Conservation (phyloP, 1,284 basidiomycete genomes). For the Rhodotorula glutinis region DNA sequence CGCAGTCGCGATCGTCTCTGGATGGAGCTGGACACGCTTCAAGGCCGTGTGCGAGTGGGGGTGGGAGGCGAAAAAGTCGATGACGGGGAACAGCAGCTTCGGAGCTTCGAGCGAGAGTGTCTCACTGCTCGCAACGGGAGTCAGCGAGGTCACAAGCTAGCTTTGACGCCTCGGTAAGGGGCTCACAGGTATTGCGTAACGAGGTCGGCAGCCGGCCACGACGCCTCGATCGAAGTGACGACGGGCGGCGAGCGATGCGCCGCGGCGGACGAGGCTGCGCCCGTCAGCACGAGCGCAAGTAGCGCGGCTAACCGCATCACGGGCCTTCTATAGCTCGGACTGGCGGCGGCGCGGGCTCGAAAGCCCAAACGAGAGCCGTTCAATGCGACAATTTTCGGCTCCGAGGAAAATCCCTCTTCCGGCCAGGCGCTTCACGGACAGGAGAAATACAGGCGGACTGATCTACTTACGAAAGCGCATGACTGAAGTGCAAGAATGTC, state of each 20-base stretch:
- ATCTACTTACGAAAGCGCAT: too few species aligned
- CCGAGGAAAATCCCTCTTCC: too few species aligned
- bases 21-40: conserved; percentile 20
- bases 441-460: too few species aligned
- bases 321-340: too few species aligned
- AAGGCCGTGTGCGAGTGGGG: conserved; percentile 40
- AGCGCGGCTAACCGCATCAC: not conserved
- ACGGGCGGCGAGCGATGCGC: conserved; percentile 12
- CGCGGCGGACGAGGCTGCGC: not conserved
- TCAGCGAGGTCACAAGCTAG: conserved; percentile 1
- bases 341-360: too few species aligned
- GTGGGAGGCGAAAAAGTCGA: conserved; percentile 61
- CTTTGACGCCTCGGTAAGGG: conserved; percentile 23
- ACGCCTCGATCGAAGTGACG: conserved; percentile 58
- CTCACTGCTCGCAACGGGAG: conserved; percentile 10
- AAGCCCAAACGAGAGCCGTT: too few species aligned
- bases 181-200: conserved; percentile 77
- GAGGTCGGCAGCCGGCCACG: conserved; percentile 71
- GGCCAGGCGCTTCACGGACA: too few species aligned
- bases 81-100: conserved; percentile 64
- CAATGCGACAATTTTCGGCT: too few species aligned
- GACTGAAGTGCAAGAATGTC: too few species aligned
- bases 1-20: conserved; percentile 45
- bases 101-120: conserved; percentile 60
- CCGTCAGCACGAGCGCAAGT: not conserved